Conservation (phyloP, 2,329 filamentous ascomycete genomes). For the Trichoderma sp. region DNA sequence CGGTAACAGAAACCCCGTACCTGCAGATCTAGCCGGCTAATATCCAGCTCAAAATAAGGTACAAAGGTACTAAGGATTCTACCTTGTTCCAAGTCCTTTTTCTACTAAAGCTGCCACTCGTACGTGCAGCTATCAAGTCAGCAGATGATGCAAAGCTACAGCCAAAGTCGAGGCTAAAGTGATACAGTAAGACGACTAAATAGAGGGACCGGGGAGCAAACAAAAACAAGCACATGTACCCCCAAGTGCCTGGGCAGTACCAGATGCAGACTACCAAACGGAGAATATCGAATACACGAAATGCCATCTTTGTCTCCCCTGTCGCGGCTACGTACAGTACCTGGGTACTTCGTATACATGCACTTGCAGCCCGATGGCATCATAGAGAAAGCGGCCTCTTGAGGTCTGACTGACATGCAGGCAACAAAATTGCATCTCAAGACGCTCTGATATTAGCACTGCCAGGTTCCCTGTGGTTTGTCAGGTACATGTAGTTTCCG, state of each 20-base stretch:
- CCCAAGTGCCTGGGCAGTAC: background rate
- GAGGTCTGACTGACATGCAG: background rate
- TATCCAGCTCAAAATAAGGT: background rate
- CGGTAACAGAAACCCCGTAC: conserved; percentile 1
- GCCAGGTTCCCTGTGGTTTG: background rate
- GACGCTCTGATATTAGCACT: background rate
- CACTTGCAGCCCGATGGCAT: background rate
- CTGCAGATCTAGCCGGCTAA: background rate
- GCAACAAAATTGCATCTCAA: background rate
- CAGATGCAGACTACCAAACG: background rate
- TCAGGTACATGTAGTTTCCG: background rate
- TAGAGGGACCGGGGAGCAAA: background rate
- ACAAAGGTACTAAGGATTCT: background rate
- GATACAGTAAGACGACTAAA: background rate
- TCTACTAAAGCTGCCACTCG: background rate
- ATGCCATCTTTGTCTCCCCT: background rate
- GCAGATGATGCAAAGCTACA: background rate
- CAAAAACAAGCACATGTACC: background rate
- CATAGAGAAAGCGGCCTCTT: background rate
- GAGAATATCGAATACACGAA: background rate
- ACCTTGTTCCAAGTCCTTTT: background rate
- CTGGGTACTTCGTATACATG: background rate
- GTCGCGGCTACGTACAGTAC: background rate
- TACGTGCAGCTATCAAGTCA: background rate
- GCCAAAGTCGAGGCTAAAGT: background rate